Conservation (phyloP, 1,139 yeast genomes). For the Suhomyces maxii region DNA sequence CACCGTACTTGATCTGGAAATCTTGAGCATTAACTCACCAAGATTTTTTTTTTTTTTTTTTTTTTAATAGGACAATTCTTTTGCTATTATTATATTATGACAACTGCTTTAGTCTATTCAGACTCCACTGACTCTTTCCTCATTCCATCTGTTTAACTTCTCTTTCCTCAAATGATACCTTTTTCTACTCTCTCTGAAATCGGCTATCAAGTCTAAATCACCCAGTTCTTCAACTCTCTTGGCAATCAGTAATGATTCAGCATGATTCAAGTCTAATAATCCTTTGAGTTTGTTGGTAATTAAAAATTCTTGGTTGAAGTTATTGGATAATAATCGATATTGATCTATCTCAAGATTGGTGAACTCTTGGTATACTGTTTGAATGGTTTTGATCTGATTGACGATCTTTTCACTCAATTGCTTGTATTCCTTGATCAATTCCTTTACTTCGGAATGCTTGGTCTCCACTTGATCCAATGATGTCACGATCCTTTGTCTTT, state of each 20-base stretch:
- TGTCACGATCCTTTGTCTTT: constrained; percentile 18
- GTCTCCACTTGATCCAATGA: constrained; percentile 22
- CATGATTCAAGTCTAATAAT: constrained; percentile 26
- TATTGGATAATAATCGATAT: constrained; percentile 41
- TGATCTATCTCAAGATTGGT: constrained; percentile 39
- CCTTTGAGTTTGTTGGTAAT: constrained; percentile 28
- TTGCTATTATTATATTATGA: too few species aligned
- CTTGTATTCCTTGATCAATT: constrained; percentile 30
- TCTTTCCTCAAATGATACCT: constrained; percentile 56
- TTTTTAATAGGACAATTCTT: too few species aligned
- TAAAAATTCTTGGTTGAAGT: constrained; percentile 35
- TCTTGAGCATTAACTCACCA: too few species aligned
- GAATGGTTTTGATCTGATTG: constrained; percentile 27
- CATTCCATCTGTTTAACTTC: constrained; percentile 61
- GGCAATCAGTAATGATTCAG: constrained; percentile 23
- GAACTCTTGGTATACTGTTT: constrained; percentile 33
- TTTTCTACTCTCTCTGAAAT: constrained; percentile 49
- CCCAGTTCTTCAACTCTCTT: constrained; percentile 12
- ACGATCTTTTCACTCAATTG: constrained; percentile 25
- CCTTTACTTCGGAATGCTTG: constrained; percentile 25
- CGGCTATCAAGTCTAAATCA: constrained; percentile 19
- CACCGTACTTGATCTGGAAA: too few species aligned
- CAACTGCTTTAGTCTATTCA: constrained; percentile 5
- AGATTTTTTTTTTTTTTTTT: too few species aligned
- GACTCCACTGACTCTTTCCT: constrained; percentile 62